These are phyloP conservation scores for Pseudevernia furfuracea DNA, from an alignment of 495 filamentous ascomycete species.

Conservation along the genomic window DNA sequence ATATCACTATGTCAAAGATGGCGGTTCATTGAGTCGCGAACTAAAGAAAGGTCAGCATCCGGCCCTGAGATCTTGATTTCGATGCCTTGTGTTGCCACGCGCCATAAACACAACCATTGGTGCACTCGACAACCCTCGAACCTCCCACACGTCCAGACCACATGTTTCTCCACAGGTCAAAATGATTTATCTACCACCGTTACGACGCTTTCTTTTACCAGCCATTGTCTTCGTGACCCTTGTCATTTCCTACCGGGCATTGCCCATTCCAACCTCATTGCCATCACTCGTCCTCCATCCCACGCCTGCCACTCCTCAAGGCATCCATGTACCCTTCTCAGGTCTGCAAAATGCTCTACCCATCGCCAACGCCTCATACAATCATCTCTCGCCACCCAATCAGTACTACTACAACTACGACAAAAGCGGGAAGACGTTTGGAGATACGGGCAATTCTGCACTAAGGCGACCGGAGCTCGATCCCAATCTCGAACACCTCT, in stretches of 20 bases:
- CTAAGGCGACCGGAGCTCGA: slow-evolving; percentile 21
- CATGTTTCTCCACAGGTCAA: background rate
- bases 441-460: background rate
- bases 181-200: slow-evolving; percentile 32
- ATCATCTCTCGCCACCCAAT: slow-evolving; percentile 26
- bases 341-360: slow-evolving; percentile 18
- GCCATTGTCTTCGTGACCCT: slow-evolving; percentile 27
- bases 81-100: background rate
- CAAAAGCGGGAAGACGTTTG: slow-evolving; percentile 2
- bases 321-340: slow-evolving; percentile 25
- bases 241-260: slow-evolving; percentile 27
- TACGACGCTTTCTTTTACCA: slow-evolving; percentile 31
- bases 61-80: background rate
- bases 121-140: background rate
- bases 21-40: background rate
- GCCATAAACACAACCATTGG: background rate
- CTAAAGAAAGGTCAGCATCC: background rate
- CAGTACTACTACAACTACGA: slow-evolving; percentile 24
- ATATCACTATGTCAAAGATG: background rate
- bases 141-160: background rate
- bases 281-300: slow-evolving; percentile 23
- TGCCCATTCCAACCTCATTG: slow-evolving; percentile 15
- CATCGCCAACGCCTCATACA: slow-evolving; percentile 22
- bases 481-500: slow-evolving; percentile 26
- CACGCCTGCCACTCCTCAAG: slow-evolving; percentile 18